Conservation (phyloP, 1,284 basidiomycete genomes). For the Moesziomyces globuligerus region DNA sequence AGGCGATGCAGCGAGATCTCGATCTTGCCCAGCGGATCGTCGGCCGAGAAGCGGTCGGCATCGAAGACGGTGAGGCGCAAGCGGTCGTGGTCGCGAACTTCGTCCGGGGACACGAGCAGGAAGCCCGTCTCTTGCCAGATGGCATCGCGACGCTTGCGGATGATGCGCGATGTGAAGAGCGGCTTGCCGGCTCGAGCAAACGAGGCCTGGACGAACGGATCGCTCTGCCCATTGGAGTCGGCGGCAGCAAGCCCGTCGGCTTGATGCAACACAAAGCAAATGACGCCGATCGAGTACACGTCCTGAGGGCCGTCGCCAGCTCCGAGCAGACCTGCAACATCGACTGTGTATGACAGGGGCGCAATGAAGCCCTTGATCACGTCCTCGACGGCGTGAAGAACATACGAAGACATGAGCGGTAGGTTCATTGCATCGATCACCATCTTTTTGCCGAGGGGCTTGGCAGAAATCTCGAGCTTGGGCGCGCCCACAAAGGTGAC, state of each 20-base stretch:
- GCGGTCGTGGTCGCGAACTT: conserved; percentile 56
- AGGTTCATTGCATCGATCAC: conserved; percentile 65
- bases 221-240: conserved; percentile 57
- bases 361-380: conserved; percentile 61
- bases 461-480: conserved; percentile 60
- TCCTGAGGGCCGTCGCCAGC: conserved; percentile 58
- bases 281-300: conserved; percentile 56
- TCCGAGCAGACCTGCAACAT: conserved; percentile 54
- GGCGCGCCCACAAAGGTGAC: conserved; percentile 58
- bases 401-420: conserved; percentile 60
- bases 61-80: conserved; percentile 58
- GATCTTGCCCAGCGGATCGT: conserved; percentile 62
- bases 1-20: conserved; percentile 55
- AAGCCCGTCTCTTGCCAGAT: conserved; percentile 60
- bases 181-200: conserved; percentile 59
- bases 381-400: conserved; percentile 54
- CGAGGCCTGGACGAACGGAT: conserved; percentile 58
- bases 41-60: conserved; percentile 63
- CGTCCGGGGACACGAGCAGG: conserved; percentile 56
- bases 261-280: conserved; percentile 57
- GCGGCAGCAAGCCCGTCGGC: conserved; percentile 56
- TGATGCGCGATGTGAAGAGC: conserved; percentile 55
- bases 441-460: conserved; percentile 61
- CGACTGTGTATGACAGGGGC: conserved; percentile 58
- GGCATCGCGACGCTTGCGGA: conserved; percentile 48